Evolutionary conservation across 2,329 filamentous ascomycete species (phyloP), one percentile per base, ranked within the genome.

Genomic region (Delphinella strobiligena): DNA sequence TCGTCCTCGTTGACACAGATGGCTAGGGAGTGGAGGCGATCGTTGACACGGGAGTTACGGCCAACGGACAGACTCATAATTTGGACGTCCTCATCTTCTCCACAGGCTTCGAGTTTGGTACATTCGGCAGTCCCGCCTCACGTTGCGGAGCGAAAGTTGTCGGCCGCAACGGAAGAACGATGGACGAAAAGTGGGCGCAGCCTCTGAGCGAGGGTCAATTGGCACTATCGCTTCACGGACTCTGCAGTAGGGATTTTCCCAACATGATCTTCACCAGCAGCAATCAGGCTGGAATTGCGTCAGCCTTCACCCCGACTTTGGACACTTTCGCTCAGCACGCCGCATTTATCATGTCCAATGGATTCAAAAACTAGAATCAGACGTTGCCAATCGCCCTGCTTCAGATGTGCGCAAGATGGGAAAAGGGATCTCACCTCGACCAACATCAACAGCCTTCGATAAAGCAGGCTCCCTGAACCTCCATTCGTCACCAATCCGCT

Each of bases 1-100:
- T 82, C 3, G 62, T 64, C 4, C 67, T 82, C 0, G 61, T 81
- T 12, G 73, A 81, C 51, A 80, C 74, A 0, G 55, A 71, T 19
- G 72, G 70, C 4, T 61, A 65, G 44, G 72, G 74, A 4, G 54
- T 75, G 2, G 60, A 67, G 3, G 44, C 54, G 2, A 54, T 70
- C 5, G 75, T 68, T 0, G 40, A 52, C n/a, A 51, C 43, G 4
- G 69, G 70, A 0, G 50, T 79, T 2, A 55, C 73, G 0, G 65
- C 64, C 4, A 62, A 60, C 32, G 68, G 61, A 9, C 52, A 61
- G 17, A 64, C 72, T 34, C 70, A 73, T 46, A 54, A 62, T 4
- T 41, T 72, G 24, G 68, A 72, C 44, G 50, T 63, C 15, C 51
- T 72, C 10, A 58, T 72, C 39, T 64, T 62, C 43, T 58, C 59